Conservation (phyloP, 2,329 filamentous ascomycete genomes). For the Aspergillus sp. region DNA sequence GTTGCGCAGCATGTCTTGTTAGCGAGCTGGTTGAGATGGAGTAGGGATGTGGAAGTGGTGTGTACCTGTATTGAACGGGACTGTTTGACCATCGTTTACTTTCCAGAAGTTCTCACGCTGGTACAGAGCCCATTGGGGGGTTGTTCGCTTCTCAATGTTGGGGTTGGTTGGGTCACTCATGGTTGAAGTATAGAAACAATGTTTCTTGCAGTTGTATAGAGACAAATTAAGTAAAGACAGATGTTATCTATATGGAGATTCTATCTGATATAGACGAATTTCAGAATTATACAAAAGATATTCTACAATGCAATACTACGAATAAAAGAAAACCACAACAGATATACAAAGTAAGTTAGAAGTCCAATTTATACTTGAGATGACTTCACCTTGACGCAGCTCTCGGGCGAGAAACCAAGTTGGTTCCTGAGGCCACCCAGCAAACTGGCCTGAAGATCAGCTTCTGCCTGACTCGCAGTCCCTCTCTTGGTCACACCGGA, state of each 20-base stretch:
- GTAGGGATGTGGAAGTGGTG: neutral
- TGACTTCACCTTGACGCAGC: slow-evolving; percentile 35
- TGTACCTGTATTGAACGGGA: slow-evolving; percentile 56
- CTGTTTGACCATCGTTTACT: slow-evolving; percentile 51
- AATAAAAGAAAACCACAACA: neutral
- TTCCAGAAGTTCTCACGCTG: slow-evolving; percentile 60
- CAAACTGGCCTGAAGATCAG: neutral
- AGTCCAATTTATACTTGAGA: slow-evolving; percentile 10
- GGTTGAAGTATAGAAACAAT: neutral
- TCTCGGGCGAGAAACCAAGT: slow-evolving; percentile 15
- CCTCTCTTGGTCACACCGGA: no score
- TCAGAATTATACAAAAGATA: neutral
- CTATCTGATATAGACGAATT: neutral
- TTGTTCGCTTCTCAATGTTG: slow-evolving; percentile 52
- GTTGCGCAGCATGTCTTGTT: neutral
- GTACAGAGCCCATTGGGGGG: slow-evolving; percentile 57
- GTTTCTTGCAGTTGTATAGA: neutral
- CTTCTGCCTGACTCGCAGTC: neutral
- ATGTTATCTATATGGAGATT: neutral
- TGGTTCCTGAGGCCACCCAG: slow-evolving; percentile 4
- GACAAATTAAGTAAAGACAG: neutral
- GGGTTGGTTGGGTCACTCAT: slow-evolving; percentile 53
- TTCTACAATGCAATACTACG: neutral
- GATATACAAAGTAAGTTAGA: neutral
- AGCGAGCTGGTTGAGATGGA: neutral